phyloP scores from a whole-genome alignment of 225 moss, liverwort and hornwort species.

The Straminergon stramineum region DNA sequence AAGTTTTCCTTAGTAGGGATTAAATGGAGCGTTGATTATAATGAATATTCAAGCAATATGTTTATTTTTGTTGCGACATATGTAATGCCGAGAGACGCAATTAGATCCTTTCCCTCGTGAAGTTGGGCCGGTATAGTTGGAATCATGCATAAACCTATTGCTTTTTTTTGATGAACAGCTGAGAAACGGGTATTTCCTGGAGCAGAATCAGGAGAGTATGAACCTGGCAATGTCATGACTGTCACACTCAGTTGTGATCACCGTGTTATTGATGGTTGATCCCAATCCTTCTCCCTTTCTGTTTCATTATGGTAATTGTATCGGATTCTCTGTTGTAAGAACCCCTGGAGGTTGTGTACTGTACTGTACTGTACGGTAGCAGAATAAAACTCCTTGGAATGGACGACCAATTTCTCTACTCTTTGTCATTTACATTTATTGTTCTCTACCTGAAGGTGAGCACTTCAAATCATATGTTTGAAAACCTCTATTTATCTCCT shows the following conservation, averaged over 20 bases:
- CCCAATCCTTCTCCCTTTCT: background rate
- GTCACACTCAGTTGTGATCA: constrained; percentile 78
- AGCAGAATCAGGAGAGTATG: constrained; percentile 30
- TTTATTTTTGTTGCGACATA: background rate
- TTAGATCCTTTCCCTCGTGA: background rate
- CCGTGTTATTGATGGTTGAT: constrained; percentile 59
- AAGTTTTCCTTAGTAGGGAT: background rate
- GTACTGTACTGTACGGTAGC: background rate
- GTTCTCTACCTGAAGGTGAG: background rate
- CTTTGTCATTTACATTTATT: background rate
- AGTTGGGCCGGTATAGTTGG: background rate
- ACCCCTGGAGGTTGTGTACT: background rate
- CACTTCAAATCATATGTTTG: background rate
- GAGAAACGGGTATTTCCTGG: constrained; percentile 52
- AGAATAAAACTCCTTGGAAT: background rate
- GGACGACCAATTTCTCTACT: background rate
- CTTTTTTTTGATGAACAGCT: constrained; percentile 6
- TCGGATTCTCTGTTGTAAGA: background rate
- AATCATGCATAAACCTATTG: background rate
- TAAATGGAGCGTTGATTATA: background rate
- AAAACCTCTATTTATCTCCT: background rate
- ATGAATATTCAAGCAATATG: background rate
- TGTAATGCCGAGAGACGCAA: background rate
- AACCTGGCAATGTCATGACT: constrained; percentile 39
- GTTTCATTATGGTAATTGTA: background rate